Evolutionary conservation across 1,139 yeast species (phyloP).

Genomic region (Zygosaccharomyces pseudobailii): DNA sequence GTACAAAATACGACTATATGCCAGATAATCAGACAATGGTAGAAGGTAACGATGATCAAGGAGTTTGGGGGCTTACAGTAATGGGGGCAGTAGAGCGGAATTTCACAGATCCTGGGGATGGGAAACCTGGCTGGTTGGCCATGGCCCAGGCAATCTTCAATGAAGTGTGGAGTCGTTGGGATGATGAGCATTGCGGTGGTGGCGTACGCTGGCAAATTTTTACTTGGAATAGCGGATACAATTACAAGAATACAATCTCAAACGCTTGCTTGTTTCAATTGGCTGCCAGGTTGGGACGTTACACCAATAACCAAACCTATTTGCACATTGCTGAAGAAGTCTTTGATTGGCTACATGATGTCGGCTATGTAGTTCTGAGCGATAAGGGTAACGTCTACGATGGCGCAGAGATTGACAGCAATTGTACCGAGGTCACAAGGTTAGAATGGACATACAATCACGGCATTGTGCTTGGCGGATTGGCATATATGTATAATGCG

Average conservation of each 20-base stretch:
- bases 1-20: slow-evolving; percentile 48
- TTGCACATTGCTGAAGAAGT: slow-evolving; percentile 52
- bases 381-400: slow-evolving; percentile 45
- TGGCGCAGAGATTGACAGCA: slow-evolving; percentile 50
- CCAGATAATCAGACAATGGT: slow-evolving; percentile 57
- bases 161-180: slow-evolving; percentile 55
- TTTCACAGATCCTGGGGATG: slow-evolving; percentile 42
- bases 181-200: slow-evolving; percentile 48
- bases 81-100: slow-evolving; percentile 61
- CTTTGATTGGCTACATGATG: slow-evolving; percentile 55
- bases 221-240: slow-evolving; percentile 64
- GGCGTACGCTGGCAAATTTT: slow-evolving; percentile 71
- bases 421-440: slow-evolving; percentile 47
- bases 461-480: slow-evolving; percentile 55
- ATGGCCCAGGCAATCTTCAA: slow-evolving; percentile 58
- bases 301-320: slow-evolving; percentile 51
- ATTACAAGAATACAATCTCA: slow-evolving; percentile 61
- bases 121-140: slow-evolving; percentile 46
- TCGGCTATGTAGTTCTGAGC: slow-evolving; percentile 42
- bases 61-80: slow-evolving; percentile 61
- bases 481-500: slow-evolving; percentile 55
- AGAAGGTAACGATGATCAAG: slow-evolving; percentile 71
- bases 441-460: slow-evolving; percentile 61
- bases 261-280: slow-evolving; percentile 60
- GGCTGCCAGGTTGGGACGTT: slow-evolving; percentile 59